Evolutionary conservation across 306 rosid species (phyloP), one percentile per base, ranked within the genome.

Genomic region (Lupinus albus): DNA sequence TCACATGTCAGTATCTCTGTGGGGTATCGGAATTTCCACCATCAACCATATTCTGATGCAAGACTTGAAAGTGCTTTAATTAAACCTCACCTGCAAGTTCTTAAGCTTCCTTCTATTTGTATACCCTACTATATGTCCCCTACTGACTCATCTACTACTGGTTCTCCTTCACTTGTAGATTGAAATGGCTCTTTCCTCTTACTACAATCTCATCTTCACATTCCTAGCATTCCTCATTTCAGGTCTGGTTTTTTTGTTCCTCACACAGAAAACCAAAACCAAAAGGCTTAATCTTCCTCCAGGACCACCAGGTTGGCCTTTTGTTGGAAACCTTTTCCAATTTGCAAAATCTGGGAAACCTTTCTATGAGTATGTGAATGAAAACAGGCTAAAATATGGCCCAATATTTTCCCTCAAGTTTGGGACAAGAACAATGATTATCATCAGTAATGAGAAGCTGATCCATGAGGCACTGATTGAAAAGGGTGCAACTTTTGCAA

Each of bases 291-390:
- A 79, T 39, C 96, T 92, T 6, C 98, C 98, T 0, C 96, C 96
- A 1, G 93, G 96, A 0, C 98, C 98, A 6, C 91, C 87, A 0
- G 98, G 96, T 0, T 92, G 98, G 98, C 98, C 98, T 3, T 20
- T 92, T 13, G 96, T 89, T 4, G 98, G 98, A 0, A 92, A 92
- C 76, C 93, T 92, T 15, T 86, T 89, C 69, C 98, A 92, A 56
- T 78, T 87, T 2, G 89, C 91, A 3, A 76, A 80, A 32, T 83
- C 97, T 0, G 96, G 95, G 0, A 88, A 85, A 14, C 84, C 83
- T 0, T 94, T 94, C 85, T 82, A 80, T 12, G 85, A 84, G 3
- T 94, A 90, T 46, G 74, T 61, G 0, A 73, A 80, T 0, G 92
- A 73, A 0, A 42, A 79, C 12, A 73, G 81, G 16, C 47, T 3